Conservation (phyloP, 75 land plant species). For the Adiantum capillusveneris region DNA sequence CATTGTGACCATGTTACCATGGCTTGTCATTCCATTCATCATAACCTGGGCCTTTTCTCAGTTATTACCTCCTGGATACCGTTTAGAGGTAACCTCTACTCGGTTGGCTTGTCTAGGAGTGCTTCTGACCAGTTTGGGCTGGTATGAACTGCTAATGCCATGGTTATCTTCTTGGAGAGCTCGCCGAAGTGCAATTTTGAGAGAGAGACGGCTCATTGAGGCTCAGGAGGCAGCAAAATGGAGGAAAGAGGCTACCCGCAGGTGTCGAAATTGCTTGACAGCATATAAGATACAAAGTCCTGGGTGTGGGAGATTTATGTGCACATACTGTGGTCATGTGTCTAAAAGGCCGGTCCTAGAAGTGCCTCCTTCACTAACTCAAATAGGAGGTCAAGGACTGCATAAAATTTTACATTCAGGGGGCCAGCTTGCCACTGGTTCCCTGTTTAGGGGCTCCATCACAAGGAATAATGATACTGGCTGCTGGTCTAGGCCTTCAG, state of each 20-base stretch:
- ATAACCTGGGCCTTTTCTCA: constrained; percentile 83
- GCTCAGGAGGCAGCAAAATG: constrained; percentile 82
- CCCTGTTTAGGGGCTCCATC: constrained; percentile 23
- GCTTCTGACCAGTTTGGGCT: constrained; percentile 60
- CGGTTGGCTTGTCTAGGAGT: constrained; percentile 80
- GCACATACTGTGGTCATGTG: constrained; percentile 81
- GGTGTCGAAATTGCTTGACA: constrained; percentile 79
- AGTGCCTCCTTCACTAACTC: constrained; percentile 36
- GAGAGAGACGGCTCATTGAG: constrained; percentile 58
- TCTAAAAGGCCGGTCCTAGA: constrained; percentile 83
- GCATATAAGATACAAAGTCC: constrained; percentile 88
- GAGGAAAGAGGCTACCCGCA: constrained; percentile 63
- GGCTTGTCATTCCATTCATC: constrained; percentile 84
- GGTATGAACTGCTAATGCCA: constrained; percentile 90
- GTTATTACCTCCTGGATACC: constrained; percentile 67
- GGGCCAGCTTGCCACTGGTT: constrained; percentile 17
- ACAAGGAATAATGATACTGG: constrained; percentile 10
- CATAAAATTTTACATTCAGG: constrained; percentile 7
- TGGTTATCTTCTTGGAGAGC: constrained; percentile 72
- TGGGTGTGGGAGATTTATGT: constrained; percentile 79
- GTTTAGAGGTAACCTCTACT: constrained; percentile 83
- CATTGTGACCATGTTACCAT: constrained; percentile 84
- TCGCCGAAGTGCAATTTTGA: constrained; percentile 49
- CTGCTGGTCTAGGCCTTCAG: constrained; percentile 9
- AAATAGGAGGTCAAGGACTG: background rate